A percentile compares a stretch with the other conserved stretches of the same genome.
Conservation (phyloP, 345 rosid genomes). For the Gossypium anomalum region DNA sequence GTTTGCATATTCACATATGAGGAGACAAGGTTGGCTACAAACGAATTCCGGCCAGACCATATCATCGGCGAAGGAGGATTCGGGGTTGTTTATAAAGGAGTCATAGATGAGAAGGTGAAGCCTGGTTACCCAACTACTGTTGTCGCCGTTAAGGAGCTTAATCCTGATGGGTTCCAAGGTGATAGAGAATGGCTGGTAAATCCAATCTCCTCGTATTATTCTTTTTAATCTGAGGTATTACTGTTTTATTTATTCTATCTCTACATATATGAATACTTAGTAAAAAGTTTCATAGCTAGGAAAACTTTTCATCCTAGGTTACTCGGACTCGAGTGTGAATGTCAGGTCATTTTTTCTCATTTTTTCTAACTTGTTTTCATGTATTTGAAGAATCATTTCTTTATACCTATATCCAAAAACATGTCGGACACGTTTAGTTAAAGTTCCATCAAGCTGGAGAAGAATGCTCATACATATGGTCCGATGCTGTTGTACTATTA, state of each 20-base stretch:
- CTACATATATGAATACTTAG: not conserved
- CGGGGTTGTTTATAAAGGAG: constrained; percentile 87
- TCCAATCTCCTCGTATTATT: constrained; percentile 10
- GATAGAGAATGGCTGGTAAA: constrained; percentile 99
- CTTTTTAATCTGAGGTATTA: not conserved
- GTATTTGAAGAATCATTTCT: not conserved
- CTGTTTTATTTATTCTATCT: not conserved
- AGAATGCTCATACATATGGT: no score
- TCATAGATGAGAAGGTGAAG: constrained; percentile 63
- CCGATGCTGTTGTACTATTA: no score
- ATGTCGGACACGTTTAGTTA: no score
- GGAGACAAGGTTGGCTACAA: constrained; percentile 85
- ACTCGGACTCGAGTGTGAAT: not conserved
- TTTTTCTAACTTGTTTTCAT: not conserved
- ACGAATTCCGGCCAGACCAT: constrained; percentile 73
- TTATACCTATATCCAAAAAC: no score
- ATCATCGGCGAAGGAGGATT: constrained; percentile 97
- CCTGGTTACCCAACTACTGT: constrained; percentile 47
- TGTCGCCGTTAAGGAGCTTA: constrained; percentile 92
- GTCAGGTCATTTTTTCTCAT: not conserved
- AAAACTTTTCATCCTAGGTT: not conserved
- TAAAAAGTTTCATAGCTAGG: not conserved
- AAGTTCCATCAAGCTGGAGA: no score
- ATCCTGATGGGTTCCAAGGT: constrained; percentile 89
- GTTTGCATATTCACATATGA: constrained; percentile 77